Percentiles rank a stretch among this genome's conserved stretches.
Conservation (phyloP, 1,139 yeast genomes). For the Saccharomyces hybrid region DNA sequence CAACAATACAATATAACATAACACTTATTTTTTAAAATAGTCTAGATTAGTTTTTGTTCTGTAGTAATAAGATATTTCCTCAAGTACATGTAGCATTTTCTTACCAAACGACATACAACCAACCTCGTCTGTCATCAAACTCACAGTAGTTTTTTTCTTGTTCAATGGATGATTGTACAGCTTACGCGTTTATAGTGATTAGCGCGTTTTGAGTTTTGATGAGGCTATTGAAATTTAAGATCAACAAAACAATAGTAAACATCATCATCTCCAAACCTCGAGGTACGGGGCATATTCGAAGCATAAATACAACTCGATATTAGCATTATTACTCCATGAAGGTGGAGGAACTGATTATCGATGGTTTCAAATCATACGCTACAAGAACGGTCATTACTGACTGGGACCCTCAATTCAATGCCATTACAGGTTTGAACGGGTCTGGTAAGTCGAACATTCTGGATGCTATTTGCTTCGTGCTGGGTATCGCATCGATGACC, state of each 20-base stretch:
- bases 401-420: slow-evolving; percentile 96
- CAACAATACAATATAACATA: slow-evolving; percentile 46
- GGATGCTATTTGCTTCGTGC: slow-evolving; percentile 96
- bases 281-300: not conserved
- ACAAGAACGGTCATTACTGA: slow-evolving; percentile 91
- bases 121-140: not conserved
- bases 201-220: not conserved
- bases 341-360: slow-evolving; percentile 90
- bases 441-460: slow-evolving; percentile 93
- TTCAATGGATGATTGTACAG: not conserved
- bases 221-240: not conserved
- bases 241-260: not conserved
- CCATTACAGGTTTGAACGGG: slow-evolving; percentile 95
- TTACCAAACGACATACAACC: not conserved
- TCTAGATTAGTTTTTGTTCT: slow-evolving; percentile 2
- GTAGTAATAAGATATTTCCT: slow-evolving; percentile 5
- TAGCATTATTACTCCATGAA: slow-evolving; percentile 44
- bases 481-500: slow-evolving; percentile 90
- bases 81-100: slow-evolving; percentile 9
- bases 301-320: not conserved
- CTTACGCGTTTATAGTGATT: not conserved
- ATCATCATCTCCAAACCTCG: not conserved
- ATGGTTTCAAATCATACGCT: slow-evolving; percentile 97
- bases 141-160: not conserved
- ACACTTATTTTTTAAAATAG: slow-evolving; percentile 7